Evolutionary conservation across 305 asterid genomes (phyloP).

Genomic region (Fraxinus angustifolia): DNA sequence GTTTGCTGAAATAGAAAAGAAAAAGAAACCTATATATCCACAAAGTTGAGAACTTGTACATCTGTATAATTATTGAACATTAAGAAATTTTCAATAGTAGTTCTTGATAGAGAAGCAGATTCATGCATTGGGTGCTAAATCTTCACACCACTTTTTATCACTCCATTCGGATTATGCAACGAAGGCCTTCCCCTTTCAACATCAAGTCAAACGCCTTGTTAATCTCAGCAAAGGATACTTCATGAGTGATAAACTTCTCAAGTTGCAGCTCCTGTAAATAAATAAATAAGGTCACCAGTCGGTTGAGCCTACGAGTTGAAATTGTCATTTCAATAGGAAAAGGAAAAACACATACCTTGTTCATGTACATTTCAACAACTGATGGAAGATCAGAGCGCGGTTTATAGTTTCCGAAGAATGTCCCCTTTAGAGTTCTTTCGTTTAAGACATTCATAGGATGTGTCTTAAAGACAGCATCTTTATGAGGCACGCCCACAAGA

Average conservation of each 20-base stretch:
- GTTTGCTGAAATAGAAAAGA: neutral
- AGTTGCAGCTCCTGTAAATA: neutral
- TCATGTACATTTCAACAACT: conserved; percentile 54
- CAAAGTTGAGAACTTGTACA: neutral
- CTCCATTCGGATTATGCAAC: neutral
- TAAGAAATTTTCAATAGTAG: neutral
- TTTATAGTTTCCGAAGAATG: conserved; percentile 59
- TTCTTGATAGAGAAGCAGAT: neutral
- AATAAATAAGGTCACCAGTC: neutral
- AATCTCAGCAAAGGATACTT: neutral
- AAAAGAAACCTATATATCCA: neutral
- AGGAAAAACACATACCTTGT: conserved; percentile 33
- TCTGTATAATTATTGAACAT: neutral
- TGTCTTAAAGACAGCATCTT: conserved; percentile 45
- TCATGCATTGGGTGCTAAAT: neutral
- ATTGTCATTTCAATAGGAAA: neutral
- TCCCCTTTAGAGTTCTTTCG: conserved; percentile 57
- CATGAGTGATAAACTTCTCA: neutral
- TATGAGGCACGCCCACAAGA: conserved; percentile 53
- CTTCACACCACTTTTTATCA: neutral
- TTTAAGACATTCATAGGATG: conserved; percentile 47
- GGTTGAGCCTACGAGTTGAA: neutral
- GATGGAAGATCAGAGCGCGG: conserved; percentile 48
- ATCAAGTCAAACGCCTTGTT: neutral
- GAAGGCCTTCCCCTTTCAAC: neutral